Conservation (phyloP, 2,329 filamentous ascomycete genomes). For the Aureobasidium zeae region DNA sequence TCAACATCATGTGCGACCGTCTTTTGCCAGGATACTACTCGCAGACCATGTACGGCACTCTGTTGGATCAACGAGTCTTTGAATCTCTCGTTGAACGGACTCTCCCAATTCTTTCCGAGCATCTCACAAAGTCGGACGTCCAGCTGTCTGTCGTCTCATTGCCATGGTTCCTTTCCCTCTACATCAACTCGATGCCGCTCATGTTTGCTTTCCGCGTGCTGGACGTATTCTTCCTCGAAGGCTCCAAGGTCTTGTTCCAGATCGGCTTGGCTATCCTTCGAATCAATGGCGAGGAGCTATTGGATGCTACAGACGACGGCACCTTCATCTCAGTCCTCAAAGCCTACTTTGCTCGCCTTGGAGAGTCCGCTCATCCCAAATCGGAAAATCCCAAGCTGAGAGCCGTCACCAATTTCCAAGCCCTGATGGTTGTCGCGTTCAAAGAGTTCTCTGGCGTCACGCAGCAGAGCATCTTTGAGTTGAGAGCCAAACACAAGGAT, state of each 20-base stretch:
- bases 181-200: conserved; percentile 98
- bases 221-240: conserved; percentile 97
- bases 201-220: conserved; percentile 95
- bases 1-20: conserved; percentile 85
- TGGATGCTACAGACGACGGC: conserved; percentile 89
- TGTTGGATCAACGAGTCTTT: conserved; percentile 94
- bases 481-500: conserved; percentile 86
- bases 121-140: conserved; percentile 92
- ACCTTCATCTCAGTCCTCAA: conserved; percentile 96
- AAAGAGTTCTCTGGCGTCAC: conserved; percentile 97
- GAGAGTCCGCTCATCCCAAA: conserved; percentile 91
- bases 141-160: conserved; percentile 95
- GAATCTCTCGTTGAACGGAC: conserved; percentile 97
- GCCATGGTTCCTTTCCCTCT: conserved; percentile 95
- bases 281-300: conserved; percentile 90
- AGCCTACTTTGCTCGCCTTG: conserved; percentile 82
- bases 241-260: conserved; percentile 94
- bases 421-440: conserved; percentile 98
- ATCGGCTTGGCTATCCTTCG: conserved; percentile 92
- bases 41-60: conserved; percentile 96
- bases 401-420: conserved; percentile 91
- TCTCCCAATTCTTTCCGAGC: conserved; percentile 97
- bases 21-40: conserved; percentile 95
- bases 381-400: conserved; percentile 92
- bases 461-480: conserved; percentile 80